Base-by-base conservation (phyloP, 106 monocot genomes). In the Xerophyta viscosa region DNA sequence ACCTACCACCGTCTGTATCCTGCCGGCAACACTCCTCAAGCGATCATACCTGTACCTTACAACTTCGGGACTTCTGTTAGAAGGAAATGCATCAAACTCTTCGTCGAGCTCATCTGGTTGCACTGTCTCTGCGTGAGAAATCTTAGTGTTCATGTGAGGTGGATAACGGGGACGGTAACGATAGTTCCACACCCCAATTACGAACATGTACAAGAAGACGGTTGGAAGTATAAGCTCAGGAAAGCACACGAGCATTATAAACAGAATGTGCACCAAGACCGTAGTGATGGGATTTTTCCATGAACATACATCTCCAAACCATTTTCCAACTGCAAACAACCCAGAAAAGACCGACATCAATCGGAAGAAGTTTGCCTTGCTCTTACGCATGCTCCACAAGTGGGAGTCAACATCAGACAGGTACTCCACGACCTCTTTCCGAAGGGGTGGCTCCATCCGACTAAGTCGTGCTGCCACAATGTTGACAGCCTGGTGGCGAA, bases 321-420 rank as follows among this genome's bases (percentile, higher is more conserved):
- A 56, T 37, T 56, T 56, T 17, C 36, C 33, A 7, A 56, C 55
- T 20, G 55, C 55, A 22, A 56, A 31, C 2, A 56, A 33, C 14
- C 55, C 55, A 18, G 30, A 31, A 8, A 56, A 56, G 36, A 56
- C 33, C 1, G 30, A 8, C 36, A 33, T 56, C 1, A 56, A 9
- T 2, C 30, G 10, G 21, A 56, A 56, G 33, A 31, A 56, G 55
- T 56, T 56, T 31, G 55, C 55, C 12, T 56, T 56, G 55, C 55
- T 56, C 37, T 31, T 56, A 29, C 55, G 19, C 55, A 56, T 56
- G 21, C 55, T 56, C 55, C 55, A 56, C 55, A 56, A 31, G 33
- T 56, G 55, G 13, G 55, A 56, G 31, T 56, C 33, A 5, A 56
- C 55, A 56, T 56, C 55, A 12, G 31, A 9, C 55, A 56, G 30